Percentiles rank a stretch among this genome's conserved stretches.
These are phyloP conservation scores for Pseudocercospora crystallina DNA, from an alignment of 2,329 filamentous ascomycete genomes.

Conservation along the genomic window DNA sequence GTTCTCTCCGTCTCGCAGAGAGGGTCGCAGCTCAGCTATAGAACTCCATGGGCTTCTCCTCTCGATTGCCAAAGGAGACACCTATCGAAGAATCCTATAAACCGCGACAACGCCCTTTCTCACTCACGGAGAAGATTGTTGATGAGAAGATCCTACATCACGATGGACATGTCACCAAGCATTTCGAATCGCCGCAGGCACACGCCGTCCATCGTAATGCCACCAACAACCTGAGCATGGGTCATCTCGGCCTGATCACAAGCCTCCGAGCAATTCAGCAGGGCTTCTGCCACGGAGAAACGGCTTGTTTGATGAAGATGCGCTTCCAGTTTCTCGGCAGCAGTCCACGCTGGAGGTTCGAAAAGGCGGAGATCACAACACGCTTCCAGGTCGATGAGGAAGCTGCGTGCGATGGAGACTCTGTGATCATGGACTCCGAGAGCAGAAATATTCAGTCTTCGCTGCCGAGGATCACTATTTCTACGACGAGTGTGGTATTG, in stretches of 20 bases:
- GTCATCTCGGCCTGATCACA: slow-evolving; percentile 12
- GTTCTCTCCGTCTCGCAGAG: too few relatives aligned
- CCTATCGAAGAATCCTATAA: neutral
- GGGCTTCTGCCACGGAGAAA: slow-evolving; percentile 10
- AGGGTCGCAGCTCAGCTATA: too few relatives aligned
- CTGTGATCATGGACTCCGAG: too few relatives aligned
- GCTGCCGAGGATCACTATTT: too few relatives aligned
- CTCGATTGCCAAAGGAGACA: too few relatives aligned
- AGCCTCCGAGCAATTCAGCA: slow-evolving; percentile 14
- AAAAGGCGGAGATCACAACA: slow-evolving; percentile 15
- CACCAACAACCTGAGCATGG: slow-evolving; percentile 13
- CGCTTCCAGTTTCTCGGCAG: slow-evolving; percentile 14
- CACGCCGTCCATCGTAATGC: neutral
- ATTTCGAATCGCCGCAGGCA: slow-evolving; percentile 10
- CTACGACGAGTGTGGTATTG: too few relatives aligned
- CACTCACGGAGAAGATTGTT: slow-evolving; percentile 2
- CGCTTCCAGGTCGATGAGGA: neutral
- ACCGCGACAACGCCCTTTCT: slow-evolving; percentile 14
- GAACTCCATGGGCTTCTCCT: too few relatives aligned
- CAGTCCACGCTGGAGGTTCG: slow-evolving; percentile 9
- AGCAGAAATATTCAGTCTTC: too few relatives aligned
- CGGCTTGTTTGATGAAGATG: slow-evolving; percentile 15
- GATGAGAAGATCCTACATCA: slow-evolving; percentile 20
- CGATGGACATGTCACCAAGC: slow-evolving; percentile 9
- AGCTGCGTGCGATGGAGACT: too few relatives aligned